Percentiles rank a stretch among this genome's conserved stretches.
phyloP scores from a whole-genome alignment of 176 grass and related monocot genomes.

The Lolium rigidum region DNA sequence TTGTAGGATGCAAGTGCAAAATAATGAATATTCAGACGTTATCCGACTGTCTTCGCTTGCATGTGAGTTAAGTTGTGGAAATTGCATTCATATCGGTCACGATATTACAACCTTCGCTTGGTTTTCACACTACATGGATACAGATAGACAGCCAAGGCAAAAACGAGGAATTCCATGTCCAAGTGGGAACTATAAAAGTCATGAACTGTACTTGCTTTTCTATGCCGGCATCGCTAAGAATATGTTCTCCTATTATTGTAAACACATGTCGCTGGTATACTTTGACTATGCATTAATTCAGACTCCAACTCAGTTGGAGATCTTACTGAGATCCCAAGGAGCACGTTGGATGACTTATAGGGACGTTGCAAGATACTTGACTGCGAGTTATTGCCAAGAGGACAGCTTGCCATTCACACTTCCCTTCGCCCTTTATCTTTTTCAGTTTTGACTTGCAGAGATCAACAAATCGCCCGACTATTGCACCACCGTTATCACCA shows the following conservation, averaged over 20 bases:
- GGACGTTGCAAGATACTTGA: neutral
- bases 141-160: neutral
- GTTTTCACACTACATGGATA: neutral
- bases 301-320: slow-evolving; percentile 11
- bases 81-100: neutral
- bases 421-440: too few species aligned
- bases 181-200: neutral
- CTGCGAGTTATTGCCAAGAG: neutral
- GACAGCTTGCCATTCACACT: slow-evolving; percentile 5
- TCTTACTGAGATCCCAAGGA: slow-evolving; percentile 25
- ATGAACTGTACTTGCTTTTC: neutral
- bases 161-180: neutral
- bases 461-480: neutral
- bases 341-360: neutral
- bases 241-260: slow-evolving; percentile 14
- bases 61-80: too few species aligned
- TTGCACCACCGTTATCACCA: too few species aligned
- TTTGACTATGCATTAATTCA: slow-evolving; percentile 29
- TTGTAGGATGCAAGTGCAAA: neutral
- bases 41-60: neutral
- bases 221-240: slow-evolving; percentile 6
- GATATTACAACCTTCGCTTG: neutral
- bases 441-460: neutral
- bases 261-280: neutral
- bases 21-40: neutral